These are phyloP conservation scores for Boletus sp. DNA, from an alignment of 768 basidiomycete species.

Conservation along the genomic window DNA sequence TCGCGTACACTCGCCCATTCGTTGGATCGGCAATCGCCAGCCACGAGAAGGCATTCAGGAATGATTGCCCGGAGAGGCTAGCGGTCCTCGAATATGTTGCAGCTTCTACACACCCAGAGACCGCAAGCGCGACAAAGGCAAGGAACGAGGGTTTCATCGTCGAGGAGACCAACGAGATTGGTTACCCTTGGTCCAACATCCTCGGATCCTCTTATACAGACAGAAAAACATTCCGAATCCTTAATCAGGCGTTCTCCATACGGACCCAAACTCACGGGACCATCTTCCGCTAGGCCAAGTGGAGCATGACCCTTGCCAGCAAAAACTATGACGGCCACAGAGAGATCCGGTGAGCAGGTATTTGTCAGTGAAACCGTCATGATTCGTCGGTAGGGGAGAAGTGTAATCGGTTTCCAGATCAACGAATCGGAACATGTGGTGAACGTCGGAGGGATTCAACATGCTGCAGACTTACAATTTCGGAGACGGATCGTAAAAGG, in stretches of 20 bases:
- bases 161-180: background rate
- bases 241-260: background rate
- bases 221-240: background rate
- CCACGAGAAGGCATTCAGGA: slow-evolving; percentile 37
- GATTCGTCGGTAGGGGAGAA: background rate
- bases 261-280: background rate
- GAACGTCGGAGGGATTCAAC: background rate
- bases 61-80: slow-evolving; percentile 48
- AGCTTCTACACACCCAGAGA: slow-evolving; percentile 23
- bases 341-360: background rate
- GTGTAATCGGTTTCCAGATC: background rate
- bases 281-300: background rate
- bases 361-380: background rate
- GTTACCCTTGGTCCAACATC: background rate
- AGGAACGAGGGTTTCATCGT: slow-evolving; percentile 3
- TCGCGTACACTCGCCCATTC: slow-evolving; percentile 31
- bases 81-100: slow-evolving; percentile 45
- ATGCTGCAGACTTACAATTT: background rate
- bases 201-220: slow-evolving; percentile 8
- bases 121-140: slow-evolving; percentile 5
- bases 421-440: background rate
- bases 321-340: background rate
- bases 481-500: background rate
- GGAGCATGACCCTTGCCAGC: slow-evolving; percentile 2
- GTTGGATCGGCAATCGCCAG: slow-evolving; percentile 34